Base-by-base conservation (phyloP, 495 filamentous ascomycete species). In the Penicillium nucicola region DNA sequence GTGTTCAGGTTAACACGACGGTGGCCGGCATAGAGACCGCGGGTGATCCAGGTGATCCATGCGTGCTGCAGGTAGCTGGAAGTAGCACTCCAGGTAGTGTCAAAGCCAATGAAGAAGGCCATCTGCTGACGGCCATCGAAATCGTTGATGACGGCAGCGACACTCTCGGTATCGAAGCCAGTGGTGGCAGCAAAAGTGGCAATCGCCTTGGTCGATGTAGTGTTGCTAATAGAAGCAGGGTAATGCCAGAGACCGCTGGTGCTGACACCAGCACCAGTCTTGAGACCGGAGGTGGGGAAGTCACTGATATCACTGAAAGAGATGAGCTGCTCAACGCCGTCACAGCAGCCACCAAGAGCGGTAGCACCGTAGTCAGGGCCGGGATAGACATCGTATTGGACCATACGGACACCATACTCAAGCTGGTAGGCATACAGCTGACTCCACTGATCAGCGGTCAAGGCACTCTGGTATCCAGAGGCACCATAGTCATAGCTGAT, bases 11-110 rank as follows among this genome's bases (percentile, higher is more conserved):
- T 75, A 45, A 78, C 66, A 39, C 81, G 74, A 39, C 82, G 78
- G 48, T 78, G 76, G 22, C 78, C 79, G 11, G 78, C 68, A 52
- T 80, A 77, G 3, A 83, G 53, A 31, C 82, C 82, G 31, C 78
- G 71, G 13, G 79, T 83, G 10, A 82, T 59, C 80, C 80, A 85
- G 53, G 77, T 75, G 50, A 85, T 83, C 77, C 78, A 84, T n/a
- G 77, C 77, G 63, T 85, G 82, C 61, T 82, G 79, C 50, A 84
- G 60, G 48, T 70, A 79, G 56, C 71, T 83, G 56, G 75, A 79
- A 8, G 79, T 72, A 12, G 68, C 58, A 50, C 76, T 75, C 81
- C 82, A 84, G 45, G 71, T 74, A 6, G 77, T 77, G 31, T 79
- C 78, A 48, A 77, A 80, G 14, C 60, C 56, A 33, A 79, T 75